Evolutionary conservation across 2,329 filamentous ascomycete genomes (phyloP).

Genomic region (Cytospora mali): DNA sequence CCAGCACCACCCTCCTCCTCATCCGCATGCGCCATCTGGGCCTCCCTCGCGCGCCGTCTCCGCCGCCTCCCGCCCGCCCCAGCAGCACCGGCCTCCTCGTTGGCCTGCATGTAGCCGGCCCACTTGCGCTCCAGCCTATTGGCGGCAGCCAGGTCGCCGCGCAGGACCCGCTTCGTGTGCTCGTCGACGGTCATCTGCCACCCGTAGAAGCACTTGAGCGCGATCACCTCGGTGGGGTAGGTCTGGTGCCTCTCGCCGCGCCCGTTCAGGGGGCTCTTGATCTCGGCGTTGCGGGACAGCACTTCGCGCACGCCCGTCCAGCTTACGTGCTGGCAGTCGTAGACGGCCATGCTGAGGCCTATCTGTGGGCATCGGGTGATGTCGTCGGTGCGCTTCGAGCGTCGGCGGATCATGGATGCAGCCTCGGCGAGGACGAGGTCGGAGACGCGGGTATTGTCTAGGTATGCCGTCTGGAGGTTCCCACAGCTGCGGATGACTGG

Average conservation of each 20-base stretch:
- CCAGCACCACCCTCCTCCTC: constrained; percentile 71
- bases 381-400: constrained; percentile 51
- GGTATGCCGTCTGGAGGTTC: constrained; percentile 70
- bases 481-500: constrained; percentile 77
- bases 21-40: constrained; percentile 76
- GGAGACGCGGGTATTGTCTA: constrained; percentile 92
- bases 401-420: constrained; percentile 73
- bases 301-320: constrained; percentile 92
- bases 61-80: constrained; percentile 70
- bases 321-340: constrained; percentile 89
- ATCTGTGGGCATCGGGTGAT: constrained; percentile 51
- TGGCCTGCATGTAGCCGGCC: constrained; percentile 92
- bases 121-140: constrained; percentile 84
- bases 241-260: constrained; percentile 33
- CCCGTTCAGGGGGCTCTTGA: constrained; percentile 52
- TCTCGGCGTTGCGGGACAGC: constrained; percentile 79
- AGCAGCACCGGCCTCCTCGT: constrained; percentile 75
- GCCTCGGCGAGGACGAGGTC: constrained; percentile 86
- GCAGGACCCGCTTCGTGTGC: constrained; percentile 82
- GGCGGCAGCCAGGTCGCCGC: constrained; percentile 74
- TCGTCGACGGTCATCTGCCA: constrained; percentile 96
- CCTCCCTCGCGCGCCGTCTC: constrained; percentile 77
- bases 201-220: constrained; percentile 90
- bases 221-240: constrained; percentile 78
- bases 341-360: constrained; percentile 78